Evolutionary conservation across 805 yeast species (phyloP).

Genomic region (Ogataea thermomethanolica): DNA sequence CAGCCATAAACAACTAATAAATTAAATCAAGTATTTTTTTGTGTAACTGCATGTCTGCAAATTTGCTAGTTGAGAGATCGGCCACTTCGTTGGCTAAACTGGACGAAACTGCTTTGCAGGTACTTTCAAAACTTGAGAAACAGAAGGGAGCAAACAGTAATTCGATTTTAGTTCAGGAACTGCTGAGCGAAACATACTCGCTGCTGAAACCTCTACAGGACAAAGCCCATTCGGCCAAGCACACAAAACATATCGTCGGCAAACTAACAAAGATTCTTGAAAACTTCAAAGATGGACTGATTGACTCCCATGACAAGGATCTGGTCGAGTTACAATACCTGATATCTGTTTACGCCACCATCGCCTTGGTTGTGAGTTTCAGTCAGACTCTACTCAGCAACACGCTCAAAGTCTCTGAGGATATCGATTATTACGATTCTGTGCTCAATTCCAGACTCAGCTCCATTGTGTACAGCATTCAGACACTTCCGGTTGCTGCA

Average conservation of each 20-base stretch:
- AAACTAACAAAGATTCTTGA: constrained; percentile 11
- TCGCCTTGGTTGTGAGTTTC: constrained; percentile 16
- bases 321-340: constrained; percentile 23
- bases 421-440: constrained; percentile 46
- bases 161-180: constrained; percentile 11
- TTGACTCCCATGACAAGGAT: constrained; percentile 12
- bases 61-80: constrained; percentile 17
- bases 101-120: constrained; percentile 15
- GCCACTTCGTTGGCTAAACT: constrained; percentile 8
- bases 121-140: constrained; percentile 15
- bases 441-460: constrained; percentile 33
- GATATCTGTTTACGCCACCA: constrained; percentile 20
- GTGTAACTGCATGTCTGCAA: constrained; percentile 12
- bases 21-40: neutral
- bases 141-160: constrained; percentile 1
- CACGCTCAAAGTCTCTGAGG: constrained; percentile 42
- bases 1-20: constrained; percentile 3
- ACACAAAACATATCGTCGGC: neutral
- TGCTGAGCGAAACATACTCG: constrained; percentile 16
- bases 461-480: constrained; percentile 37
- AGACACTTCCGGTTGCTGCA: constrained; percentile 34
- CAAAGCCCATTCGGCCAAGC: constrained; percentile 3
- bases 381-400: constrained; percentile 34
- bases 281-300: constrained; percentile 16
- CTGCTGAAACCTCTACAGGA: constrained; percentile 19